Evolutionary conservation across 2,329 filamentous ascomycete species (phyloP), one percentile per base, ranked within the genome.

Genomic region (Ophiostoma piceae): DNA sequence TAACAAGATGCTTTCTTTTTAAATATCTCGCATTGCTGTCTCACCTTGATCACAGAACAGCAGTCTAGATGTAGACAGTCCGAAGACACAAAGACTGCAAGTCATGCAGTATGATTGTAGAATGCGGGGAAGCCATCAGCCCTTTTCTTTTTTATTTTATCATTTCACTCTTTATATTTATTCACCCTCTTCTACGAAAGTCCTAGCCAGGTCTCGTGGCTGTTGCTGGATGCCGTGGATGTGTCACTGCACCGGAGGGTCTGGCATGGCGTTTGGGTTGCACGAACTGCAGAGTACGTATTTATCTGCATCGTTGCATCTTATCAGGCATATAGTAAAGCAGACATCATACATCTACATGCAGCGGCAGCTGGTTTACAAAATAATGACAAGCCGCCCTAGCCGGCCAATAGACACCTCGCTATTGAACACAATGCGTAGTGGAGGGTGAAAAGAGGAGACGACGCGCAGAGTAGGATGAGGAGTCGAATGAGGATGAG

Each of bases 361-460:
- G 35, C 35, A 35, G 35, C 35, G 26, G 37, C 37, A 39, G 37
- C 37, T 39, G 37, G 3, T 19, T 47, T 47, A 19, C 16, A 19
- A 19, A 19, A 47, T 47, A 8, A 57, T 29, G 51, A 26, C 51
- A 57, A 57, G 51, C 51, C 51, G 51, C 51, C 51, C 11, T 57
- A 26, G 51, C 51, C 51, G 51, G 8, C 51, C 51, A 29, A 29
- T 57, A 11, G 22, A 22, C n/a, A 12, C 3, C 11, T 26, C 16
- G 2, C 26, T 57, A 57, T 57, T 26, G 51, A 3, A 57, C 22
- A 5, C 51, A 57, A 26, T 26, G 51, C 22, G 51, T 57, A 57
- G 51, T 57, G 51, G 51, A 57, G 51, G 51, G 51, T 57, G 51
- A 57, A 26, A 57, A 57, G 51, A 57, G 51, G 51, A 57, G 51